These are phyloP conservation scores for Microdochium trichocladiopsis DNA, from an alignment of 2,329 filamentous ascomycete species.

Conservation along the genomic window DNA sequence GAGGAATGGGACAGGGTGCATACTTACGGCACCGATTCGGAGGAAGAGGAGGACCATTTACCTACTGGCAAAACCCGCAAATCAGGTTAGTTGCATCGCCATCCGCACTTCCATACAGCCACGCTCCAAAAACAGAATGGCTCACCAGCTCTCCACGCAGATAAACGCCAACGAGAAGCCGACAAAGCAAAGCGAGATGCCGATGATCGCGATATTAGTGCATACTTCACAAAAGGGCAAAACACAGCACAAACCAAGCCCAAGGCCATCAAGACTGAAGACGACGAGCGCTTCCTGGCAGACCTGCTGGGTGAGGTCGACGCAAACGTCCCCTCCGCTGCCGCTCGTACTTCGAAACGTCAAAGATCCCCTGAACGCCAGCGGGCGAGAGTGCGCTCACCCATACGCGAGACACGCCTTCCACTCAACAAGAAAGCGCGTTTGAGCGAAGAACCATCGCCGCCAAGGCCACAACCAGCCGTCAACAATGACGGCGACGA, in stretches of 20 bases:
- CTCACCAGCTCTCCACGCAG: constrained; percentile 29
- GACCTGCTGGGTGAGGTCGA: constrained; percentile 85
- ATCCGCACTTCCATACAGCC: no score
- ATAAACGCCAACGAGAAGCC: constrained; percentile 82
- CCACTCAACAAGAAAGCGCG: constrained; percentile 51
- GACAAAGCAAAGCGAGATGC: constrained; percentile 80
- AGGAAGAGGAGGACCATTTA: constrained; percentile 56
- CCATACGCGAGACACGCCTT: constrained; percentile 49
- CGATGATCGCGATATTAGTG: constrained; percentile 85
- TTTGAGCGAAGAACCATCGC: constrained; percentile 39
- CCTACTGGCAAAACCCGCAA: constrained; percentile 41
- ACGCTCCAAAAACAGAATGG: neutral
- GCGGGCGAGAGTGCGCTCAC: constrained; percentile 75
- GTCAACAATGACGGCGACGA: constrained; percentile 53
- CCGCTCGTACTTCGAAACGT: constrained; percentile 51
- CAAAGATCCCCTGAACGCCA: constrained; percentile 70
- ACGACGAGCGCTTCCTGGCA: constrained; percentile 82
- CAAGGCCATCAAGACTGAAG: constrained; percentile 76
- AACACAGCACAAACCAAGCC: constrained; percentile 63
- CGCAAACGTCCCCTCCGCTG: constrained; percentile 52
- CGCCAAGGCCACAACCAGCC: constrained; percentile 41
- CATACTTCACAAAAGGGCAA: constrained; percentile 82
- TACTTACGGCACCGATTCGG: constrained; percentile 59
- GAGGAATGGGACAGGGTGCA: constrained; percentile 83
- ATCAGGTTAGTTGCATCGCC: constrained; percentile 30